phyloP scores from a whole-genome alignment of 352 stramenopile genomes.

The Phytophthora quininea region DNA sequence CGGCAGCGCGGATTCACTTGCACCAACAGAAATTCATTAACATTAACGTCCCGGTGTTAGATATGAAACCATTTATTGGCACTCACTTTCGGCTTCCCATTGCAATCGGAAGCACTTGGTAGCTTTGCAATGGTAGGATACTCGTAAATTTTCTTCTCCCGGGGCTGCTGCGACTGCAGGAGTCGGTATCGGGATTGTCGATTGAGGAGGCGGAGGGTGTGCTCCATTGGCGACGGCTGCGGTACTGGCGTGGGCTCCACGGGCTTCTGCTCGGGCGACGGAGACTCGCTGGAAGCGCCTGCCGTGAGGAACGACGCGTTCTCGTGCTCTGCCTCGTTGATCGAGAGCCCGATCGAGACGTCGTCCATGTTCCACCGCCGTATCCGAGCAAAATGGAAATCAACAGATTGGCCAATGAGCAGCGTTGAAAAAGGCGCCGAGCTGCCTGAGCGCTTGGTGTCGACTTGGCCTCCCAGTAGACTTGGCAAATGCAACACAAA shows the following conservation, averaged over 20 bases:
- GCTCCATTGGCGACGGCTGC: conserved; percentile 3
- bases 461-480: too few relatives aligned
- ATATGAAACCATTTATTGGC: not conserved
- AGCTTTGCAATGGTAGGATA: conserved; percentile 70
- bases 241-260: not conserved
- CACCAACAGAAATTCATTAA: conserved; percentile 1
- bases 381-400: not conserved
- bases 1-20: conserved; percentile 79
- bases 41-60: not conserved
- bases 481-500: too few relatives aligned
- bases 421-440: too few relatives aligned
- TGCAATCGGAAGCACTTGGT: conserved; percentile 75
- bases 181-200: conserved; percentile 6
- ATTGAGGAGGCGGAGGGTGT: conserved; percentile 1
- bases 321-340: conserved; percentile 36
- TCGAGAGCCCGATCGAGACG: conserved; percentile 39
- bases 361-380: conserved; percentile 30
- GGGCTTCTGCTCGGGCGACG: not conserved
- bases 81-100: conserved; percentile 81
- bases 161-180: conserved; percentile 11
- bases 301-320: conserved; percentile 42
- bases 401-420: too few relatives aligned
- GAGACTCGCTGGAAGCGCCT: not conserved
- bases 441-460: too few relatives aligned
- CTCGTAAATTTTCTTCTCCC: conserved; percentile 57